These are phyloP conservation scores for Monilinia vaccinii-corymbosi DNA, from an alignment of 2,329 filamentous ascomycete species.

Conservation along the genomic window DNA sequence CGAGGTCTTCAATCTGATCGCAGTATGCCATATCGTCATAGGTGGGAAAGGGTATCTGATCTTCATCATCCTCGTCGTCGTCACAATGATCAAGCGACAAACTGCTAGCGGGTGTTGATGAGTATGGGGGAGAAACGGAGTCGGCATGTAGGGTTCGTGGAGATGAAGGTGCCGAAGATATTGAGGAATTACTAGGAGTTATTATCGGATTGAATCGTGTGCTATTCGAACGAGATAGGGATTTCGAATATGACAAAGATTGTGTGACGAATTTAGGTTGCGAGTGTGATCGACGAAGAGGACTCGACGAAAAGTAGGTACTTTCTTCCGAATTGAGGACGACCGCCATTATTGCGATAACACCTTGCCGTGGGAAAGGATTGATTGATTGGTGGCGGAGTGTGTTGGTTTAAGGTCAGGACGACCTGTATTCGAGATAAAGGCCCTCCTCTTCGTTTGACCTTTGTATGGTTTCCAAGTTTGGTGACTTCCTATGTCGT, in stretches of 20 bases:
- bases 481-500: not conserved
- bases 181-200: constrained; percentile 24
- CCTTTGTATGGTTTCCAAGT: not conserved
- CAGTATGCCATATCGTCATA: constrained; percentile 29
- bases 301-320: constrained; percentile 44
- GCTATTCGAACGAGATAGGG: constrained; percentile 36
- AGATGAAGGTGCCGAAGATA: constrained; percentile 48
- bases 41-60: constrained; percentile 32
- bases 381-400: constrained; percentile 1
- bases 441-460: constrained; percentile 2
- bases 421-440: not conserved
- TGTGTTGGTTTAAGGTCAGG: constrained; percentile 6
- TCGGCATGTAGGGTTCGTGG: constrained; percentile 43
- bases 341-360: constrained; percentile 25
- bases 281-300: constrained; percentile 51
- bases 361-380: not conserved
- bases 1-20: constrained; percentile 33
- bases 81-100: constrained; percentile 65
- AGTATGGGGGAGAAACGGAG: constrained; percentile 45
- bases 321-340: constrained; percentile 42
- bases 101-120: constrained; percentile 55
- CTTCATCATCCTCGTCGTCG: constrained; percentile 18
- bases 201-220: constrained; percentile 22
- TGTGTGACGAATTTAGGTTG: constrained; percentile 47
- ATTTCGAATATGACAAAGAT: constrained; percentile 39